Evolutionary conservation across 352 stramenopile genomes (phyloP).

Genomic region (Globisporangium rhizosaccharum): DNA sequence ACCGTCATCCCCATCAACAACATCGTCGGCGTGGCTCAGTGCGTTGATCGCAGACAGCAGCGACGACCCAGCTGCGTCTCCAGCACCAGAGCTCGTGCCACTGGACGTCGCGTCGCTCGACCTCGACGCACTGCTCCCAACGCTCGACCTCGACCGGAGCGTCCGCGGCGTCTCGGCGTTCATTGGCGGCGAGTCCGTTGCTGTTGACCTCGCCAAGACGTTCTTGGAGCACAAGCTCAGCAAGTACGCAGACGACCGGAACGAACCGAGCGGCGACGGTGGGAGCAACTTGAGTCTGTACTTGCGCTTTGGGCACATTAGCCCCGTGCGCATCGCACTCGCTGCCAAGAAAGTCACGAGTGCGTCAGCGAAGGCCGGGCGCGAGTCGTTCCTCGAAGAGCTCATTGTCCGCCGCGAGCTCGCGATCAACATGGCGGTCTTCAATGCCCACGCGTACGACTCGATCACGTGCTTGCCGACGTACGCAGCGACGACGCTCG

Average conservation of each 20-base stretch:
- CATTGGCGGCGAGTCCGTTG: slow-evolving; percentile 60
- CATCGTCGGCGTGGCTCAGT: slow-evolving; percentile 4
- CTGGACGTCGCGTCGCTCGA: slow-evolving; percentile 42
- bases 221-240: slow-evolving; percentile 86
- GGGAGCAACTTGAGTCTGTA: slow-evolving; percentile 93
- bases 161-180: slow-evolving; percentile 59
- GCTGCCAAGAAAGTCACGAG: slow-evolving; percentile 61
- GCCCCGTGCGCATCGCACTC: slow-evolving; percentile 59
- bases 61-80: background rate
- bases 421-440: slow-evolving; percentile 96
- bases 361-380: slow-evolving; percentile 52
- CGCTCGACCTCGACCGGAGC: slow-evolving; percentile 57
- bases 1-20: background rate
- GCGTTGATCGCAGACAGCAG: slow-evolving; percentile 16
- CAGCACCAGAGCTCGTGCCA: slow-evolving; percentile 8
- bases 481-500: slow-evolving; percentile 92
- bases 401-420: slow-evolving; percentile 95
- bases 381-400: slow-evolving; percentile 96
- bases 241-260: slow-evolving; percentile 79
- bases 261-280: slow-evolving; percentile 92
- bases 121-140: slow-evolving; percentile 28
- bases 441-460: slow-evolving; percentile 92
- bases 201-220: slow-evolving; percentile 61
- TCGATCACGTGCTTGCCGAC: slow-evolving; percentile 79
- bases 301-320: slow-evolving; percentile 92